Conservation (phyloP, 2,329 filamentous ascomycete genomes). For the Fusarium subglutinans region DNA sequence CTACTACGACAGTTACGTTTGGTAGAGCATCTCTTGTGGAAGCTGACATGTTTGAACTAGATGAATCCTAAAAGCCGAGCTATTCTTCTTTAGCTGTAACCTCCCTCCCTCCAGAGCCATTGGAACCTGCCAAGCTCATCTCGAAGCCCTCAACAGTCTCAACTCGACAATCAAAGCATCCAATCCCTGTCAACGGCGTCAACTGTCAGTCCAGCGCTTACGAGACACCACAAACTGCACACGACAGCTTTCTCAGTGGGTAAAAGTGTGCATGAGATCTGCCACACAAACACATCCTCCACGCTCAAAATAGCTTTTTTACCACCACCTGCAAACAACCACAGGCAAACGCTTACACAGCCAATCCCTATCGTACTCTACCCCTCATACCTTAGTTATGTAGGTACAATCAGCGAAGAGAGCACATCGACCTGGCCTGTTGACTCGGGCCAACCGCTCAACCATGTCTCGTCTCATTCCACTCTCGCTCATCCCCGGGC, state of each 20-base stretch:
- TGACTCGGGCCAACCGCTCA: slow-evolving; percentile 17
- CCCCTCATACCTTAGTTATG: slow-evolving; percentile 8
- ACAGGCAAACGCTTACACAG: slow-evolving; percentile 16
- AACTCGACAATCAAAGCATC: not conserved
- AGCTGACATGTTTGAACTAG: not conserved
- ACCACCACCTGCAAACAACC: not conserved
- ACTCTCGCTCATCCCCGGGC: slow-evolving; percentile 28
- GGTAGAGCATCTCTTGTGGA: not conserved
- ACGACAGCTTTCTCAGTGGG: not conserved
- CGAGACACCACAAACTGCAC: slow-evolving; percentile 3
- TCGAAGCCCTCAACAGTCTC: slow-evolving; percentile 8
- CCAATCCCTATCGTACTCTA: slow-evolving; percentile 23
- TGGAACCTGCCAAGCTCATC: slow-evolving; percentile 11
- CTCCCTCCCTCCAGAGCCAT: not conserved
- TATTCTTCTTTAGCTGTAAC: not conserved
- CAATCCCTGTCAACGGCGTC: not conserved
- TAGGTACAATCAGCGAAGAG: not conserved
- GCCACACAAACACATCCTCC: slow-evolving; percentile 9
- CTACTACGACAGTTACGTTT: not conserved
- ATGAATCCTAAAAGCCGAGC: not conserved
- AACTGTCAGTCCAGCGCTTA: slow-evolving; percentile 9
- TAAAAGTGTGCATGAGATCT: slow-evolving; percentile 19
- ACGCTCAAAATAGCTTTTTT: not conserved
- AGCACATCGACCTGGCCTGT: not conserved
- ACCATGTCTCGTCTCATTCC: slow-evolving; percentile 21